These are phyloP conservation scores for Pyricularia sp. DNA, from an alignment of 2,329 filamentous ascomycete genomes.

Conservation along the genomic window DNA sequence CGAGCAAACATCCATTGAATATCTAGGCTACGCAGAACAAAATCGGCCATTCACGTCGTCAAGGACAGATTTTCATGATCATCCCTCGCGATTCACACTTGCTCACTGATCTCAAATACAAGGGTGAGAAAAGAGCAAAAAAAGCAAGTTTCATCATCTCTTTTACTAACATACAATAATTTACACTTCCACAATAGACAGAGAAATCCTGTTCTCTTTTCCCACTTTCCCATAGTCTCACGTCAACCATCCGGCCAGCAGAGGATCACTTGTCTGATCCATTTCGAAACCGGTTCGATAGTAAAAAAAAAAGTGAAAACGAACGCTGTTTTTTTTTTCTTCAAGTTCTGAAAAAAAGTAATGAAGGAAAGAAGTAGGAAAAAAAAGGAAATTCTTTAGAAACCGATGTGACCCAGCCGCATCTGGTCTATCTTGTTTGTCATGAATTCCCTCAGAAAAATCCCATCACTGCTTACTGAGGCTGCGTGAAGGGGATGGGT, in stretches of 20 bases:
- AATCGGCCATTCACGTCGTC: too few relatives aligned
- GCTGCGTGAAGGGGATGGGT: background rate
- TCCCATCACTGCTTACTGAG: background rate
- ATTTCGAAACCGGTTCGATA: background rate
- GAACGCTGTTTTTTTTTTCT: background rate
- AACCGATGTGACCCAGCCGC: background rate
- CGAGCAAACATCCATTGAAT: too few relatives aligned
- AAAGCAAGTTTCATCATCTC: background rate
- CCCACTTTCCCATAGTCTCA: background rate
- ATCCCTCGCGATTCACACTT: too few relatives aligned
- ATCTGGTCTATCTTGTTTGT: background rate
- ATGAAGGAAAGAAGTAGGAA: background rate
- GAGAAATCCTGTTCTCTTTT: background rate
- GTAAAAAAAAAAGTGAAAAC: background rate
- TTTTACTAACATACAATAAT: background rate
- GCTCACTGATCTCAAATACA: too few relatives aligned
- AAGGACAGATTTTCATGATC: too few relatives aligned
- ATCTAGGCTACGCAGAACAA: too few relatives aligned
- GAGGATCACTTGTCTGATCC: background rate
- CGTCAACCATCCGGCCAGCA: background rate
- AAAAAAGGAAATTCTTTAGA: background rate
- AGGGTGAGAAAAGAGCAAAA: background rate
- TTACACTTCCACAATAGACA: background rate
- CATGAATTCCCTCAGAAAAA: background rate
- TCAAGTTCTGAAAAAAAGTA: background rate